Evolutionary conservation across 768 basidiomycete species (phyloP).

Genomic region (Rhizopogon salebrosus): DNA sequence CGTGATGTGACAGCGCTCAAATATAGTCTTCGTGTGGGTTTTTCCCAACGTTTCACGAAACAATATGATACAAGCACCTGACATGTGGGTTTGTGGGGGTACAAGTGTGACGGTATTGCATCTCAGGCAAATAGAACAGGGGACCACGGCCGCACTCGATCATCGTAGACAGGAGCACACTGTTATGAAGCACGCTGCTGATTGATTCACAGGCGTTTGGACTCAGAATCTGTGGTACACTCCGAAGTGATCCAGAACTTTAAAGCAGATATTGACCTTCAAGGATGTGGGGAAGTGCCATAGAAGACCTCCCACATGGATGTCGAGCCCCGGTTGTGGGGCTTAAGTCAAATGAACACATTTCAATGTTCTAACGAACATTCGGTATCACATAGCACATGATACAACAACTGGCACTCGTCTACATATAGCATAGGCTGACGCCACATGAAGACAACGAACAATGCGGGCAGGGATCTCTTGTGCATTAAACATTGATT

Average conservation of each 20-base stretch:
- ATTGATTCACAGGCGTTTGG: background rate
- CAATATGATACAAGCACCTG: too few species aligned
- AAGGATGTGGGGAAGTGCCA: background rate
- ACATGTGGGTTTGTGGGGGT: too few species aligned
- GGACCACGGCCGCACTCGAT: background rate
- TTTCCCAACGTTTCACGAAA: too few species aligned
- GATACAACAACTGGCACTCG: too few species aligned
- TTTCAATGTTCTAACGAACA: background rate
- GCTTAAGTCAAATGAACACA: background rate
- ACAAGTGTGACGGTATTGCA: too few species aligned
- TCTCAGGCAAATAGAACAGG: too few species aligned
- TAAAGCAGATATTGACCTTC: background rate
- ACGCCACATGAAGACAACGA: background rate
- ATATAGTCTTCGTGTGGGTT: background rate
- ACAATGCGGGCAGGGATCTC: too few species aligned
- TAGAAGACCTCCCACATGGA: too few species aligned
- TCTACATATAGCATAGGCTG: background rate
- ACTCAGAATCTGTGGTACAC: background rate
- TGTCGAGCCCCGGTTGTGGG: background rate
- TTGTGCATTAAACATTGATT: too few species aligned
- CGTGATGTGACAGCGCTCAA: background rate
- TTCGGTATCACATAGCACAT: background rate
- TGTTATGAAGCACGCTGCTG: too few species aligned
- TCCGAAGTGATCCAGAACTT: background rate
- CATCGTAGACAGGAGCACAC: background rate